phyloP scores from a whole-genome alignment of 1,284 basidiomycete genomes.

The Mycosarcoma maydis region DNA sequence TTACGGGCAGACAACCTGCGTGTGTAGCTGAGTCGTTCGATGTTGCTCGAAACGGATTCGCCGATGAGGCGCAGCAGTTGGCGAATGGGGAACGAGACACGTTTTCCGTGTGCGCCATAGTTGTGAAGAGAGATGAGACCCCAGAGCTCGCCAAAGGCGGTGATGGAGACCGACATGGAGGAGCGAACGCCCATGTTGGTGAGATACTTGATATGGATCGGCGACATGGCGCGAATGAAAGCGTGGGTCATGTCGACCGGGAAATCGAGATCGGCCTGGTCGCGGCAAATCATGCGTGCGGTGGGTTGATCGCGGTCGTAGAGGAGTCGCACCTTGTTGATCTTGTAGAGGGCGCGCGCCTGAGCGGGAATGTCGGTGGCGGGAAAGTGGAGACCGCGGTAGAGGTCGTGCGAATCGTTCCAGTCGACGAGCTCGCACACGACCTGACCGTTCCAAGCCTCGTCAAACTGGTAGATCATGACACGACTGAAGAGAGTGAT shows the following conservation, averaged over 20 bases:
- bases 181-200: constrained; percentile 67
- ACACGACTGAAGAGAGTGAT: constrained; percentile 72
- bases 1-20: constrained; percentile 81
- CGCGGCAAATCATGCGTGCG: constrained; percentile 79
- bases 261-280: constrained; percentile 75
- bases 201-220: constrained; percentile 81
- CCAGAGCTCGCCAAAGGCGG: constrained; percentile 85
- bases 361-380: constrained; percentile 73
- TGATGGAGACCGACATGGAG: constrained; percentile 74
- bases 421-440: constrained; percentile 86
- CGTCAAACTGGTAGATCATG: constrained; percentile 87
- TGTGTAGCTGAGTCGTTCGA: constrained; percentile 83
- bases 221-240: constrained; percentile 86
- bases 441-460: constrained; percentile 75
- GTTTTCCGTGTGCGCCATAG: constrained; percentile 80
- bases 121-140: constrained; percentile 85
- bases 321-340: constrained; percentile 81
- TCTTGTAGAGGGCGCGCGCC: constrained; percentile 72
- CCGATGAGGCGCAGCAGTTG: constrained; percentile 77
- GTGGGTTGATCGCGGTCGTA: constrained; percentile 83
- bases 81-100: constrained; percentile 83
- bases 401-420: constrained; percentile 81
- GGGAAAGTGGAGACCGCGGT: constrained; percentile 78
- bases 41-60: constrained; percentile 83
- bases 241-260: constrained; percentile 89